Evolutionary conservation across 371 early-diverging fungal genomes (phyloP), one percentile per base, ranked within the genome.

Genomic region (Chytridium lagenaria): DNA sequence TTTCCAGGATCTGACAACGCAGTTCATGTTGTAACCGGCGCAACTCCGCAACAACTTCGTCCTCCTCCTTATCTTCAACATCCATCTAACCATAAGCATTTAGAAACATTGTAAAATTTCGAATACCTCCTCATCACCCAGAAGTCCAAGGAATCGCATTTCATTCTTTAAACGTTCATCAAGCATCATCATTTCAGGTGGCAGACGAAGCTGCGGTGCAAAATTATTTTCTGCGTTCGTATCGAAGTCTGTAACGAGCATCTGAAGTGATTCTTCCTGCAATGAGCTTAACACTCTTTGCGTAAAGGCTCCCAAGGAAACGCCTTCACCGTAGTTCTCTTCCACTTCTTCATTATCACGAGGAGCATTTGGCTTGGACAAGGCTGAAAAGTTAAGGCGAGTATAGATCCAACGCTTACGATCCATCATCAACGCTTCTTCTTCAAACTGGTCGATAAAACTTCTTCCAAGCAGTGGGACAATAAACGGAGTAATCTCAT

Each of bases 101-200:
- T 63, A 75, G 59, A 15, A 59, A 38, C 16, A 64, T 31, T 28
- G n/a, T 57, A 44, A 26, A 15, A 50, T 55, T 55, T 16, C 2
- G 44, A 75, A 75, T 72, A 92, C 91, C 77, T 93, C 92, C 0
- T 92, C 91, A 30, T 91, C 91, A 23, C 86, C 90, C 28, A 95
- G 77, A 1, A 95, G 76, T 16, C 95, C 95, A 76, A 93, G 85
- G 77, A 90, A 90, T 40, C 86, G 86, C 59, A 96, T 75, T 77
- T 96, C 96, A 28, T 88, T 87, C 80, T 87, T 91, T 66, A 96
- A 78, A 15, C 95, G 83, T 52, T 94, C 93, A 70, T 95, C 96
- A 52, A 84, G 73, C 15, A 70, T 75, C 59, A 69, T 71, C 57
- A 81, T 68, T 51, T 86, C 86, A 0, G 72, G 63, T 15, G 72